Base-by-base conservation (phyloP, 2,329 filamentous ascomycete genomes). In the Botrytis aclada region DNA sequence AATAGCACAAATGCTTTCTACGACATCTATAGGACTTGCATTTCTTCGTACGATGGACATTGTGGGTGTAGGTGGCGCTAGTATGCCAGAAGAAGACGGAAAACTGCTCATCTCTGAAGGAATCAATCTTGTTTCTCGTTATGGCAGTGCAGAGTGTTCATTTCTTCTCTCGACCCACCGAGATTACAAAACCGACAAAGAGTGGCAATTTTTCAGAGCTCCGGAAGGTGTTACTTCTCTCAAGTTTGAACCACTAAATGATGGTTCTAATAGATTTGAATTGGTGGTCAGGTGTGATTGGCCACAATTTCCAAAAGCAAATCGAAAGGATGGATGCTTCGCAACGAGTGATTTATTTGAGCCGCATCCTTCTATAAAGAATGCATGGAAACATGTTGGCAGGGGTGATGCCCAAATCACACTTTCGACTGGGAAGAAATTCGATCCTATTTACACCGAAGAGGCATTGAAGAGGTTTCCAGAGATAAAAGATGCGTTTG, bases 121-220 rank as follows among this genome's bases (percentile, higher is more conserved):
- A 0, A 84, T 92, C 1, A 87, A 86, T 14, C 84, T 92, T 7
- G 81, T 90, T 1, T 91, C 88, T 0, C 83, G 90, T 58, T 90
- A 89, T 78, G 89, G 90, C 3, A 91, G 88, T 76, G 87, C 88
- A 14, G 89, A 92, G 78, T 91, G 89, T 72, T 89, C 89, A 0
- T 92, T 92, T 74, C 79, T 92, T 22, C 83, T 92, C 78, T 90
- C 87, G 5, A 92, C 89, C 0, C 84, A 88, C 78, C 84, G 89
- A 34, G 81, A 88, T 37, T 91, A 87, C 72, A 73, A 56, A 32
- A 32, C n/a, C 16, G 69, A 71, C 34, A 84, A 81, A n/a, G 85
- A 86, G 3, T 92, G 89, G 89, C 85, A 90, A 74, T 90, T 87
- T 74, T 82, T 92, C 1, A 84, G 89, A 16, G 80, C 72, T 7